Base-by-base conservation (phyloP, 129 eudicot species). In the Flaveria brownii region DNA sequence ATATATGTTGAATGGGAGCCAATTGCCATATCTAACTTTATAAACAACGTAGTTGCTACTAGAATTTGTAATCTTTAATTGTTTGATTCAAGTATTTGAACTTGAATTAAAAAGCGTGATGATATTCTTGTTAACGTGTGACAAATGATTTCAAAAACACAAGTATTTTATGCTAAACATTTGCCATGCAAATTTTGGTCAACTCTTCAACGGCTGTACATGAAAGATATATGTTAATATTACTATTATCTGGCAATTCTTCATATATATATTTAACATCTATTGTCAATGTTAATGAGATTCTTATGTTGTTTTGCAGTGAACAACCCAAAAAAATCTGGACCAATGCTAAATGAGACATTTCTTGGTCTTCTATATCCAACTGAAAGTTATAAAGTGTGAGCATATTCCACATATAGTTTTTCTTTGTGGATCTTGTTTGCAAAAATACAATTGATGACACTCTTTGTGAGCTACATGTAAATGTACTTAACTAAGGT, bases 331-430 rank as follows among this genome's bases (percentile, higher is more conserved):
- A 91, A 91, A 80, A 95, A 89, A 82, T 91, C 99, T 49, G 96
- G 96, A 74, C 96, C 97, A 17, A 88, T 91, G 82, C 83, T 95
- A 57, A 95, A 95, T 77, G 99, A 95, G 88, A 89, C 99, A 49
- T 95, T 95, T 75, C 97, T 94, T 77, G 99, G 99, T 26, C 84
- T 95, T 83, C 87, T 91, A 28, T 95, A 95, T 80, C 99, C 99
- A 71, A 88, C 97, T 20, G 96, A 91, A 70, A 95, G 89, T 82
- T 95, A 91, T 85, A 91, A 91, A 95, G 96, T 95, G 97, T 95
- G 76, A 82, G 96, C 69, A 80, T 52, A 66, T 68, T 80, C 59
- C 54, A 61, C 14, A 42, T 71, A 23, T 64, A n/a, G 71, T 54
- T 64, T 49, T 64, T 26, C 64, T 76, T 64, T 76, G 26, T 18